phyloP scores from a whole-genome alignment of 306 rosid species.

The Boehmeria nivea region DNA sequence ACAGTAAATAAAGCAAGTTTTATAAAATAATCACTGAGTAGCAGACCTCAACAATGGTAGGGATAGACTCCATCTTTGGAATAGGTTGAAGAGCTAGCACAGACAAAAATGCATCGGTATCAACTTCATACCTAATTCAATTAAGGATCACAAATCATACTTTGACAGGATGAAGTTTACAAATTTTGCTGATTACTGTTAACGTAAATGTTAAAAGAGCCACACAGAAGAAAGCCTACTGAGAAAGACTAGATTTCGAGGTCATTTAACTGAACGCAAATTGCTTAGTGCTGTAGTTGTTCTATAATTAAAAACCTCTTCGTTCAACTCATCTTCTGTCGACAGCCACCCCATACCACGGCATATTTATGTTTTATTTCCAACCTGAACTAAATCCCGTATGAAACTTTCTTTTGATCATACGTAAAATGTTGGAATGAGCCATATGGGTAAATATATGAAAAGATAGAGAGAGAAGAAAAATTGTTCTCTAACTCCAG shows the following conservation, averaged over 20 bases:
- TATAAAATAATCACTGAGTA: slow-evolving; percentile 13
- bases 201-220: background rate
- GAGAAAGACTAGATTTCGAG: background rate
- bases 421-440: too few species aligned
- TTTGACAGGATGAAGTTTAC: background rate
- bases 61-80: slow-evolving; percentile 69
- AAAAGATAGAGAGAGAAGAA: too few species aligned
- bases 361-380: too few species aligned
- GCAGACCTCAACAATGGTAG: slow-evolving; percentile 89
- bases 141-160: slow-evolving; percentile 36
- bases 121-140: slow-evolving; percentile 82
- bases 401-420: too few species aligned
- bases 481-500: too few species aligned
- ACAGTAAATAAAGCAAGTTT: slow-evolving; percentile 1
- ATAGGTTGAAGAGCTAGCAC: slow-evolving; percentile 94
- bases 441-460: too few species aligned
- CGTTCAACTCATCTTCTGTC: too few species aligned
- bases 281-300: background rate
- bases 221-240: background rate
- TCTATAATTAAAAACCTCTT: too few species aligned
- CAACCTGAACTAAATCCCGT: too few species aligned
- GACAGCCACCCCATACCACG: too few species aligned
- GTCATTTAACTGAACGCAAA: background rate
- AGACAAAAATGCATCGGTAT: slow-evolving; percentile 95
- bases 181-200: background rate